These are phyloP conservation scores for Penicillium cataractarum DNA, from an alignment of 495 filamentous ascomycete species.

Conservation along the genomic window DNA sequence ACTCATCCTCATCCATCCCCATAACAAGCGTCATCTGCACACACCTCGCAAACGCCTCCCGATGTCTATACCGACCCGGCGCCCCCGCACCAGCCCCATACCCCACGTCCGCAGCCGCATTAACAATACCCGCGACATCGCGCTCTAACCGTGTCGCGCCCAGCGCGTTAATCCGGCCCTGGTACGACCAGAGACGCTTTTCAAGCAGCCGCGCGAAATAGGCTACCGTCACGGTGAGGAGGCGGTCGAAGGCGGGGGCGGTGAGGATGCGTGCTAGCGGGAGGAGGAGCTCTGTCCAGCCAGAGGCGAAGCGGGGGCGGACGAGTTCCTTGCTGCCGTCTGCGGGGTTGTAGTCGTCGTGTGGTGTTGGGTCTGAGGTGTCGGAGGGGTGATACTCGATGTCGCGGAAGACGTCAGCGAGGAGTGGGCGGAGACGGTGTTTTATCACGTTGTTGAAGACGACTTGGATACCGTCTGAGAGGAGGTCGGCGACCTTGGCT, in stretches of 20 bases:
- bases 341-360: slow-evolving; percentile 46
- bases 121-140: slow-evolving; percentile 80
- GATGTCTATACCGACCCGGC: slow-evolving; percentile 64
- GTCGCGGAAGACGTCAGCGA: slow-evolving; percentile 88
- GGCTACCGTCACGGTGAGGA: slow-evolving; percentile 71
- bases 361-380: slow-evolving; percentile 35
- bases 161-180: slow-evolving; percentile 76
- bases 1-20: slow-evolving; percentile 98
- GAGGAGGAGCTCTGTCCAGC: slow-evolving; percentile 82
- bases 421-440: slow-evolving; percentile 78
- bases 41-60: slow-evolving; percentile 79
- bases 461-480: slow-evolving; percentile 78
- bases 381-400: slow-evolving; percentile 70
- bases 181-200: slow-evolving; percentile 86
- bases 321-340: slow-evolving; percentile 56
- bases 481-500: slow-evolving; percentile 75
- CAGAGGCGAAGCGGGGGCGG: slow-evolving; percentile 71
- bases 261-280: slow-evolving; percentile 88
- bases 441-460: slow-evolving; percentile 89
- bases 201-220: slow-evolving; percentile 80
- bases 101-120: slow-evolving; percentile 71
- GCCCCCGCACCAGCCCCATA: slow-evolving; percentile 36
- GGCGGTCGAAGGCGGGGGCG: slow-evolving; percentile 64
- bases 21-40: slow-evolving; percentile 86
- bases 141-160: slow-evolving; percentile 88